Base-by-base conservation (phyloP, 169 alveolate species). In the Besnoitia besnoiti region DNA sequence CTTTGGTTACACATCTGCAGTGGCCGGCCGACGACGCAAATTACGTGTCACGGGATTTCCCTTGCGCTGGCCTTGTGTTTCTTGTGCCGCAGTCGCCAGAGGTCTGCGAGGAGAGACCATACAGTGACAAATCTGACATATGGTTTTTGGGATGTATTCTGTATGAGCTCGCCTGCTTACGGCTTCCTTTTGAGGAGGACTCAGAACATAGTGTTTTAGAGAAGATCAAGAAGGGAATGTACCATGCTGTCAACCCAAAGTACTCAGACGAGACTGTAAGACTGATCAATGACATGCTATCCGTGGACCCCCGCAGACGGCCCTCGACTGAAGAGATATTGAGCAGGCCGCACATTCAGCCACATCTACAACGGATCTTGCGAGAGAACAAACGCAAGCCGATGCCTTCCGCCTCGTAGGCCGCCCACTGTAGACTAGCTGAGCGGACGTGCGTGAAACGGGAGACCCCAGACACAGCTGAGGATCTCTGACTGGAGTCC, bases 131-230 rank as follows among this genome's bases (percentile, higher is more conserved):
- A 93, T 95, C 98, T 73, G 99, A 98, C 95, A 97, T 97, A 24
- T 98, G 99, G 99, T 96, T 98, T 5, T 96, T 98, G 35, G 99
- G 99, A 30, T 97, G 99, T 84, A 97, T 98, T 33, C 93, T 98
- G n/a, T 97, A 97, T 94, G 99, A 98, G 94, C 95, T 98, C n/a
- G 96, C 98, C 62, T 90, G 93, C 93, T 75, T 90, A 33, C 49
- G 59, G 35, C 90, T 61, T 49, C 93, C 90, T n/a, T 79, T 77
- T 40, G 87, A 77, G n/a, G 87, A 59, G 16, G 59, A 16, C 19
- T 40, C 61, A 21, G 59, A 39, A 27, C 87, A 77, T 24, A 39
- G 1, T 46, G 87, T 40, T 42, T 39, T 40, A 51, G 87, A 39
- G 3, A 0, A 16, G 14, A 77, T 77, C 59, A 27, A 10, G 59